Evolutionary conservation across 345 rosid species (phyloP).

Genomic region (Corymbia maculata): DNA sequence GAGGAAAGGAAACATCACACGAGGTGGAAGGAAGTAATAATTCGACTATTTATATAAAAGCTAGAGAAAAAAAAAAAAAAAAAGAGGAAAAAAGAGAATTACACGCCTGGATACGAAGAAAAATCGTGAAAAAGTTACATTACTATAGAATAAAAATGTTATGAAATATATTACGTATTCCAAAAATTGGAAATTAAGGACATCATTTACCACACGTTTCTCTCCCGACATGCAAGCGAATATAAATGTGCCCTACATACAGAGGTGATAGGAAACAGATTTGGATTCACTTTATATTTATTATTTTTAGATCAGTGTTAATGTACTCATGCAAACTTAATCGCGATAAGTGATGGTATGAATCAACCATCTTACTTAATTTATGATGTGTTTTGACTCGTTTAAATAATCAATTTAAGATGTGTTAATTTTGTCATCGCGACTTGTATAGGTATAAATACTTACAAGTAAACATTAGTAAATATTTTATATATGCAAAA

Average conservation of each 20-base stretch:
- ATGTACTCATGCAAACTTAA: no score
- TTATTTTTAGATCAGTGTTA: neutral
- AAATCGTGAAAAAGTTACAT: neutral
- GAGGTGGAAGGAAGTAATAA: neutral
- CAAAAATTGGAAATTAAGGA: neutral
- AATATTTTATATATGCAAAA: neutral
- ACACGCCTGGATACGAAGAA: no score
- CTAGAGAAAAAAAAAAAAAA: neutral
- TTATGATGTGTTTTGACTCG: rapidly evolving
- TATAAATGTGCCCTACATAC: neutral
- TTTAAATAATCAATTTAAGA: neutral
- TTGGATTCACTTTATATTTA: neutral
- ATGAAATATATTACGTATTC: neutral
- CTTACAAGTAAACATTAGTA: neutral
- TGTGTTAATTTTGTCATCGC: rapidly evolving
- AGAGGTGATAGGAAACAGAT: neutral
- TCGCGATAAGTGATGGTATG: neutral
- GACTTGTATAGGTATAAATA: rapidly evolving
- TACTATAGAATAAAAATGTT: neutral
- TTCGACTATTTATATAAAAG: neutral
- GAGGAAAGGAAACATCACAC: neutral
- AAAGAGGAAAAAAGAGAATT: neutral
- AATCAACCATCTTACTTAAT: neutral
- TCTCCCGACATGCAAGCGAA: rapidly evolving
- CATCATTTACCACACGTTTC: neutral